phyloP scores from a whole-genome alignment of 257 asterid genomes.

The Solanum acaule region DNA sequence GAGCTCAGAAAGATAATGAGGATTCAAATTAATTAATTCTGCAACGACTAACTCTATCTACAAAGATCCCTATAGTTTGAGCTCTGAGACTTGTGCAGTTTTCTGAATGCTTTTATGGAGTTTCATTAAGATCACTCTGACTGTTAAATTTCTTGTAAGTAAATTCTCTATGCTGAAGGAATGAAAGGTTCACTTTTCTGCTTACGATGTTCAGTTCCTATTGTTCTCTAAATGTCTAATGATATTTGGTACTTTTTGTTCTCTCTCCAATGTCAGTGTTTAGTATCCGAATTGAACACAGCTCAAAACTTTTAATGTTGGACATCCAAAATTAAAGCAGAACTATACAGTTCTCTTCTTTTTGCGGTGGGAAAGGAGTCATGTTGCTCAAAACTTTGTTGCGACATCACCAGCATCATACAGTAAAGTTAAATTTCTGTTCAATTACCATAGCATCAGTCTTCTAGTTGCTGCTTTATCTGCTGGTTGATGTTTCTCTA shows the following conservation, averaged over 20 bases:
- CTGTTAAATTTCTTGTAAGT: neutral
- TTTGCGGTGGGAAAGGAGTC: neutral
- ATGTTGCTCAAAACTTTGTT: neutral
- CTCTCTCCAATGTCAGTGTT: neutral
- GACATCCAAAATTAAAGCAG: neutral
- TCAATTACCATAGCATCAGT: neutral
- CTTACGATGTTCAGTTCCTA: neutral
- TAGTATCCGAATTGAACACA: neutral
- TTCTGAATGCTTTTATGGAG: neutral
- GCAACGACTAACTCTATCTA: neutral
- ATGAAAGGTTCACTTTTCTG: neutral
- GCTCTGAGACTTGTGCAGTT: neutral
- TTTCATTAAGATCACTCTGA: neutral
- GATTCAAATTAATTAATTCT: neutral
- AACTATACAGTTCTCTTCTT: neutral
- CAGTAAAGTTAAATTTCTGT: neutral
- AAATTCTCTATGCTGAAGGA: neutral
- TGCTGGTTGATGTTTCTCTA: neutral
- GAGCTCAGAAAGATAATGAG: neutral
- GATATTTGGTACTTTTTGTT: neutral
- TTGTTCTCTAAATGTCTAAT: neutral
- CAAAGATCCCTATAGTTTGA: neutral
- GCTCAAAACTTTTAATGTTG: neutral
- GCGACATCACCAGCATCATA: neutral
- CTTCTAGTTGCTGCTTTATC: neutral